Conservation (phyloP, 371 early-diverging fungal species). For the Amoeboradix gromovi region DNA sequence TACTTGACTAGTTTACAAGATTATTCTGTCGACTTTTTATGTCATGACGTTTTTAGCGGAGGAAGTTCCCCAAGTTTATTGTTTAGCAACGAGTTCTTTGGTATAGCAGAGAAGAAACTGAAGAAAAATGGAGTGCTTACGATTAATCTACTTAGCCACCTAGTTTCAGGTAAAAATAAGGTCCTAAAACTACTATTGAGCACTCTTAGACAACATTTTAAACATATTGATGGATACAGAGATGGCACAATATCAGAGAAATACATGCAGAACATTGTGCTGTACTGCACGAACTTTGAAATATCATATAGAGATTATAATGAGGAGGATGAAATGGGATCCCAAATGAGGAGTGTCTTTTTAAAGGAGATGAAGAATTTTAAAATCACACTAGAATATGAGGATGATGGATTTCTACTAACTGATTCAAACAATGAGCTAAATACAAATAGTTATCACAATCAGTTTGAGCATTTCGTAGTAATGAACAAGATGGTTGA, state of each 20-base stretch:
- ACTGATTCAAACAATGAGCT: not conserved
- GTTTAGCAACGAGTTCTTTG: conserved; percentile 32
- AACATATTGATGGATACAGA: not conserved
- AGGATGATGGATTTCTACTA: not conserved
- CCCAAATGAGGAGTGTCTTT: not conserved
- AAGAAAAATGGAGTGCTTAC: conserved; percentile 41
- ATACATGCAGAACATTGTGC: not conserved
- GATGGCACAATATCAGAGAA: not conserved
- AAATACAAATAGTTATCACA: not conserved
- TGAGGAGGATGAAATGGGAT: not conserved
- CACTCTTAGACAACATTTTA: not conserved
- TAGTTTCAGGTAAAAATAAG: not conserved
- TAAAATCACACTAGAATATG: not conserved
- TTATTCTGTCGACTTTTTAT: conserved; percentile 32
- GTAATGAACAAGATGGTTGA: not conserved
- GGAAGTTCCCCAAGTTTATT: conserved; percentile 32
- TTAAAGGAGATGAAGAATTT: not conserved
- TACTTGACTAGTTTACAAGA: conserved; percentile 15
- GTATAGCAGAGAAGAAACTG: conserved; percentile 23
- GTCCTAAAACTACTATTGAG: not conserved
- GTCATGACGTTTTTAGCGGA: conserved; percentile 66
- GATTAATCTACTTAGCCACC: conserved; percentile 6
- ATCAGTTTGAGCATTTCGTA: not conserved
- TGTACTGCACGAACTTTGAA: not conserved
- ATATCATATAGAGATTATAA: not conserved